Conservation (phyloP, 805 yeast genomes). For the Sungouiozyma ichnusensis region DNA sequence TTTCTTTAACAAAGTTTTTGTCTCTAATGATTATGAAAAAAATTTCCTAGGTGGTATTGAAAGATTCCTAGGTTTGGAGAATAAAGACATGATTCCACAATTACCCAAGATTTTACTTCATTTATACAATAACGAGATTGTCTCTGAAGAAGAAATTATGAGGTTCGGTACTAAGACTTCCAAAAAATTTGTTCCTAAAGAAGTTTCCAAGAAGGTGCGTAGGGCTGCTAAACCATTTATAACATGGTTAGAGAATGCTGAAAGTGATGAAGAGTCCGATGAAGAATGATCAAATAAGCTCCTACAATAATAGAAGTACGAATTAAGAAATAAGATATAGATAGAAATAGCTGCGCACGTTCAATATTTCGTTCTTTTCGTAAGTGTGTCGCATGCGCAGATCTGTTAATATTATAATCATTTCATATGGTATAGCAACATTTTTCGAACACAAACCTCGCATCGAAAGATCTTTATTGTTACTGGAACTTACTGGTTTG, state of each 20-base stretch:
- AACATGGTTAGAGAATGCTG: constrained; percentile 92
- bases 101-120: constrained; percentile 76
- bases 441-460: no score
- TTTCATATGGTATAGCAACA: no score
- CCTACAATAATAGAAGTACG: not conserved
- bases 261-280: constrained; percentile 48
- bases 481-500: no score
- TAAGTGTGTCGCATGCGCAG: no score
- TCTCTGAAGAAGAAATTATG: constrained; percentile 70
- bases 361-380: no score
- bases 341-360: not conserved
- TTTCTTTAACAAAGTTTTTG: constrained; percentile 60
- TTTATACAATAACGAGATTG: constrained; percentile 72
- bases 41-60: constrained; percentile 94
- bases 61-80: constrained; percentile 77
- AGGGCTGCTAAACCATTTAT: constrained; percentile 93
- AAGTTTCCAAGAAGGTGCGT: constrained; percentile 83
- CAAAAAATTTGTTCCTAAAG: constrained; percentile 89
- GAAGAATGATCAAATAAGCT: constrained; percentile 3
- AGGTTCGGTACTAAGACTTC: constrained; percentile 85
- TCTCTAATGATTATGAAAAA: constrained; percentile 62
- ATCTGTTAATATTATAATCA: no score
- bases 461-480: no score
- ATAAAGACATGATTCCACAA: constrained; percentile 56
- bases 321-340: not conserved